Evolutionary conservation across 768 basidiomycete species (phyloP), one percentile per base, ranked within the genome.

Genomic region (Lactifluus subvellereus): DNA sequence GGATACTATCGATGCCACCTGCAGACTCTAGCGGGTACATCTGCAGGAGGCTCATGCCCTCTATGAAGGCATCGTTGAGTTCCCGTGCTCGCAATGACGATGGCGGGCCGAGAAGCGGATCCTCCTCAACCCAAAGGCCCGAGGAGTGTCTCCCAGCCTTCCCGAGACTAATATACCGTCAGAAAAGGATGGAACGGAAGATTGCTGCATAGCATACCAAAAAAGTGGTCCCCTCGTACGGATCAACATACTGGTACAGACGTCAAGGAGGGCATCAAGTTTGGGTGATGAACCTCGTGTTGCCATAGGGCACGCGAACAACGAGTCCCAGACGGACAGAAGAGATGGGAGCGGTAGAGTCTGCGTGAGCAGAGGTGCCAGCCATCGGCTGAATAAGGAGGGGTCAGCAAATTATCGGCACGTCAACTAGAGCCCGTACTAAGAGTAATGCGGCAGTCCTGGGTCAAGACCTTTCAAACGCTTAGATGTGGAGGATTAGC

Each of bases 391-490:
- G 64, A 35, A 18, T 47, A 57, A 48, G 27, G 43, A 48, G 30
- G 8, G 22, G 16, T 30, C 20, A 42, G 42, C 11, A 27, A 11
- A 49, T 42, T 55, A 51, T 47, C 20, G 47, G 49, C 51, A 27
- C 7, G 22, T 56, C 59, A 54, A 43, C 43, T 50, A 49, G 20
- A 74, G 48, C 14, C 67, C 89, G 66, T 73, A 91, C 89, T 86
- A 87, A 53, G 89, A 89, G 72, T 89, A 91, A 74, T 91, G 88
- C 3, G 89, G 89, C 32, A 86, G 74, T 32, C 78, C 74, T 22
- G 89, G 89, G 69, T 88, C 85, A 8, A 92, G 75, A 1, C 88
- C 86, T 66, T 83, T 84, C 10, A 73, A 71, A 69, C 80, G 77
- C 89, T 91, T 66, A 47, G 20, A 61, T 53, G 43, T 35, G 37